Evolutionary conservation across 768 basidiomycete species (phyloP), one percentile per base, ranked within the genome.

Genomic region (Lepiota venenata): DNA sequence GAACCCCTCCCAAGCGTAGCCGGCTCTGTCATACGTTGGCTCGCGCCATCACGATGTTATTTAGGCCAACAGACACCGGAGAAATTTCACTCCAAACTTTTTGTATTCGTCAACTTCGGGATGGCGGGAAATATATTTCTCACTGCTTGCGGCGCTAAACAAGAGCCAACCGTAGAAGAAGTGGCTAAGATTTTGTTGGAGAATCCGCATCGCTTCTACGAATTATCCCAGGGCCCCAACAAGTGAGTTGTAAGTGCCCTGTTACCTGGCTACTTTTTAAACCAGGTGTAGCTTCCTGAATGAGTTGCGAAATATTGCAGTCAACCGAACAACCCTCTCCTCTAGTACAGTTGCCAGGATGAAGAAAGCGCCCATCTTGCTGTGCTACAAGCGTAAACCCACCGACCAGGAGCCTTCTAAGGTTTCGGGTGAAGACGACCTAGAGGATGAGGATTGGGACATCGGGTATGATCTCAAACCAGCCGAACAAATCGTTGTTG

Each of bases 71-170:
- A 75, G 47, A 67, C 73, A 15, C 71, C 75, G 21, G 78, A 79
- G 21, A 75, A 79, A 35, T 83, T 93, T 38, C 88, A 91, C 63
- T 87, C 87, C 2, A 86, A 87, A 58, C 71, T 96, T 1, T 97
- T 98, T 63, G 78, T 82, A 32, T 97, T 94, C 61, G 83, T 98
- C 47, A 86, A 96, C 66, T 97, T 96, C 64, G 95, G 94, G 2
- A 64, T 77, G 1, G 72, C 76, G 4, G 96, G 88, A 21, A 96
- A 94, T 60, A 75, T 79, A 3, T 98, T 99, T 70, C 74, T 99
- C 42, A 81, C 78, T 50, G 86, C 89, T 2, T 92, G 92, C 60
- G 96, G 97, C 10, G 91, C 94, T 14, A 88, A 85, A 63, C 84
- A 80, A 40, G 91, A 93, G 63, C 95, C 96, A 3, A 92, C 83